phyloP scores from a whole-genome alignment of 148 eudicot genomes.

The Persicaria tinctoria region DNA sequence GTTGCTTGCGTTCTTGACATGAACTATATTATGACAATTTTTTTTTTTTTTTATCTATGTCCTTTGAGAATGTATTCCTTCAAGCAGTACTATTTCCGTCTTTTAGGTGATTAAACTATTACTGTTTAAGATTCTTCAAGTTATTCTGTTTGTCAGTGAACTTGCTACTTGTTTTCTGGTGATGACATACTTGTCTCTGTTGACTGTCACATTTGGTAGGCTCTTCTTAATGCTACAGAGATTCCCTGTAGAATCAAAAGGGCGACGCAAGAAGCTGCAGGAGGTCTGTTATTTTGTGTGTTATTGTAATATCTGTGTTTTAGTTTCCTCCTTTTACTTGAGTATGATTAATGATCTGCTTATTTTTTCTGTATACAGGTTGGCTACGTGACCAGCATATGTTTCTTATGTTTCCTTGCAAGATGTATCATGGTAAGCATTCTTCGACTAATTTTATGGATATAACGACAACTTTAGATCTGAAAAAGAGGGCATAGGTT shows the following conservation, averaged over 20 bases:
- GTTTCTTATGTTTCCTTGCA: constrained; percentile 80
- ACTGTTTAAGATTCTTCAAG: background rate
- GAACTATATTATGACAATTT: background rate
- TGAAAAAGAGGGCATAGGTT: background rate
- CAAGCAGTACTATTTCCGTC: background rate
- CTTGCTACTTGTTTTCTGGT: background rate
- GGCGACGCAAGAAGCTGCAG: constrained; percentile 90
- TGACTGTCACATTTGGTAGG: constrained; percentile 31
- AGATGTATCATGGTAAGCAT: constrained; percentile 86
- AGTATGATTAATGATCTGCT: background rate
- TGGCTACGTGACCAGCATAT: constrained; percentile 92
- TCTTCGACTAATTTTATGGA: background rate
- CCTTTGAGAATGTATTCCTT: background rate
- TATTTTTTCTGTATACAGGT: constrained; percentile 28
- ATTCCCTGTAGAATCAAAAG: constrained; percentile 94
- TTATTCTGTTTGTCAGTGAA: background rate
- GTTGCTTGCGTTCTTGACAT: background rate
- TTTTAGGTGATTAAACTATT: background rate
- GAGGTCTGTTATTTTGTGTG: constrained; percentile 42
- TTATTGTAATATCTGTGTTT: constrained; percentile 1
- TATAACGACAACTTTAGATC: background rate
- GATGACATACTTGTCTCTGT: background rate
- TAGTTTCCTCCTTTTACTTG: background rate
- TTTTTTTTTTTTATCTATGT: background rate
- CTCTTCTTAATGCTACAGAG: constrained; percentile 91